Conservation (phyloP, 805 yeast genomes). For the Cyberlindnera euphorbiiphila region DNA sequence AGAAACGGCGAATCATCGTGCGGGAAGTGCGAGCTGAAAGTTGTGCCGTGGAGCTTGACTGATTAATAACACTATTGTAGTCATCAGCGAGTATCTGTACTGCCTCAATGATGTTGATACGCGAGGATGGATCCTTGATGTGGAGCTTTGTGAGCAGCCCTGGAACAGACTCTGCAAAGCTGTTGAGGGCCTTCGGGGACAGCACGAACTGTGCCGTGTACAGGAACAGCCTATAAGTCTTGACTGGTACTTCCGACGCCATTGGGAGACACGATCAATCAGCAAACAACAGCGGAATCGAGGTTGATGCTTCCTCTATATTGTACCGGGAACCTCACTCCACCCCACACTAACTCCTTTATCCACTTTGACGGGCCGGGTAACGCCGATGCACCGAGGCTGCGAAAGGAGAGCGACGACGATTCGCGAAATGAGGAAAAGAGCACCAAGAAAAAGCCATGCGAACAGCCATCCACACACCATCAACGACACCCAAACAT, state of each 20-base stretch:
- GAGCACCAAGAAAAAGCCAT: too few species aligned
- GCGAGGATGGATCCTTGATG: conserved; percentile 7
- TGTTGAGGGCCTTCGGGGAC: conserved; percentile 6
- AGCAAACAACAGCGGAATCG: too few species aligned
- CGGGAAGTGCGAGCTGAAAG: conserved; percentile 7
- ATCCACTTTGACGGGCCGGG: too few species aligned
- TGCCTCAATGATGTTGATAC: conserved; percentile 11
- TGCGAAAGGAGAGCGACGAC: too few species aligned
- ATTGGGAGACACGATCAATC: too few species aligned
- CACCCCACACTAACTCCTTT: too few species aligned
- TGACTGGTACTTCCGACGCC: conserved; percentile 1
- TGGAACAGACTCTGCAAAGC: conserved; percentile 12
- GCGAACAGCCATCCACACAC: too few species aligned
- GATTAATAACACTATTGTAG: neutral
- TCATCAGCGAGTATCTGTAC: conserved; percentile 10
- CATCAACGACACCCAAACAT: too few species aligned
- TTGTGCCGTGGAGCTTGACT: neutral
- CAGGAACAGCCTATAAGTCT: conserved; percentile 8
- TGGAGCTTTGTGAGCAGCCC: conserved; percentile 10
- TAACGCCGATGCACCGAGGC: too few species aligned
- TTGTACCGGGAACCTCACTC: too few species aligned
- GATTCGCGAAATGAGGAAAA: too few species aligned
- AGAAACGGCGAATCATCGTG: conserved; percentile 10
- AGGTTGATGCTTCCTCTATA: too few species aligned
- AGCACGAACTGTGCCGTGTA: conserved; percentile 15